Base-by-base conservation (phyloP, 2,329 filamentous ascomycete genomes). In the Alternaria alternata region DNA sequence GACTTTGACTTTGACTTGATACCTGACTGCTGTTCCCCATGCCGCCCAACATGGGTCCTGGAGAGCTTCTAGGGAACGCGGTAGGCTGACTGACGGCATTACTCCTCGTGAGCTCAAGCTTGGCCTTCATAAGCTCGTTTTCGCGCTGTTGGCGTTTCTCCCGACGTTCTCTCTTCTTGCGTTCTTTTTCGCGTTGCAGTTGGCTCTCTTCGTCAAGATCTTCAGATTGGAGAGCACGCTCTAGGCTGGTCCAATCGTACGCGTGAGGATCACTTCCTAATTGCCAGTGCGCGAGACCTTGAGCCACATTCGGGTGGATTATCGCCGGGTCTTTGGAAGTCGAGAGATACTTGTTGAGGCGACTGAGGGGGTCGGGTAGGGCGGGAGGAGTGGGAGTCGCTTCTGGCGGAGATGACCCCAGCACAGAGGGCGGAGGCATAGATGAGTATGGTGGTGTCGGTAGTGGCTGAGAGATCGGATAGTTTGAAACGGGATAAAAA, bases 281-380 rank as follows among this genome's bases (percentile, higher is more conserved):
- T 8, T 70, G 62, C 82, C 81, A 84, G 56, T 83, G 81, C 32
- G 73, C 66, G 6, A 83, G 72, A 16, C 82, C 62, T 41, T 75
- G 73, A 22, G 64, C 68, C 5, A 82, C 68, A 16, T 67, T 72
- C 14, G 74, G 71, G 1, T 77, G 69, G 0, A 81, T 64, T 1
- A 67, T 41, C 59, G 65, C 34, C 57, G 59, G 26, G 61, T 48
- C 38, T 3, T 46, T n/a, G 9, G 51, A 42, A n/a, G 66, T 76
- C 1, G 65, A 66, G 2, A 80, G 75, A 65, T 80, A 77, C 47
- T 70, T 75, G 41, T 71, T 71, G 3, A 83, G 69, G 4, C 79
- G 77, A 16, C 65, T 58, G 3, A 76, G 12, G 18, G 74, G 67
- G 30, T 72, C 62, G 24, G 51, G 20, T 5, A 43, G 9, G 24